These are phyloP conservation scores for Sarcodon sp. DNA, from an alignment of 768 basidiomycete genomes.

Conservation along the genomic window DNA sequence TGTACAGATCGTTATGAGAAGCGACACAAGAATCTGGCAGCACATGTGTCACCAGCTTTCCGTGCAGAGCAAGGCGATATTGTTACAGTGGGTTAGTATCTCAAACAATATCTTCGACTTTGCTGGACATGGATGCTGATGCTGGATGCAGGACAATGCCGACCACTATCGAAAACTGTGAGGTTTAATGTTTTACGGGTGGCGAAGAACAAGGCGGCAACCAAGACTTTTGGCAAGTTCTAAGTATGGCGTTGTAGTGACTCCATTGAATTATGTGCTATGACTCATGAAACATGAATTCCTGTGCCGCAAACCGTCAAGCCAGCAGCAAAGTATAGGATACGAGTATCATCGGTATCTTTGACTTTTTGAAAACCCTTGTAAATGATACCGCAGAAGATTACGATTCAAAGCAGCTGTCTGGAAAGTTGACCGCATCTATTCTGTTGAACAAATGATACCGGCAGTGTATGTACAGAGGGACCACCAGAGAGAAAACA, in stretches of 20 bases:
- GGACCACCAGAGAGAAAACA: background rate
- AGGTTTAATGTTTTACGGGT: constrained; percentile 99
- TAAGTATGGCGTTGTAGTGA: constrained; percentile 20
- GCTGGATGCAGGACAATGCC: constrained; percentile 72
- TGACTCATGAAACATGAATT: background rate
- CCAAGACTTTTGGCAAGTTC: constrained; percentile 95
- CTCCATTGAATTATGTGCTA: constrained; percentile 13
- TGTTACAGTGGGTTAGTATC: constrained; percentile 82
- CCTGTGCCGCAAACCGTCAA: constrained; percentile 2
- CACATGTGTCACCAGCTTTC: constrained; percentile 96
- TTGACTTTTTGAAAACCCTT: too few relatives aligned
- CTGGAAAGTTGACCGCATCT: too few relatives aligned
- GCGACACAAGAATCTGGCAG: constrained; percentile 97
- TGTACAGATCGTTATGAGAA: constrained; percentile 89
- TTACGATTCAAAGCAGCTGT: too few relatives aligned
- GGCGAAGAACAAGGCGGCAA: constrained; percentile 80
- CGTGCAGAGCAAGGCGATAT: constrained; percentile 90
- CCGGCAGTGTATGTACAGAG: too few relatives aligned
- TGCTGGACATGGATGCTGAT: background rate
- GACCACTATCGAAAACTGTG: constrained; percentile 97
- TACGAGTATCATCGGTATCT: too few relatives aligned
- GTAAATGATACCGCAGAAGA: too few relatives aligned
- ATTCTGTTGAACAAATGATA: too few relatives aligned
- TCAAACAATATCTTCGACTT: background rate
- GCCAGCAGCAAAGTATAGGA: too few relatives aligned